Evolutionary conservation across 345 rosid genomes (phyloP), one percentile per base, ranked within the genome.

Genomic region (Aquilaria malaccensis): DNA sequence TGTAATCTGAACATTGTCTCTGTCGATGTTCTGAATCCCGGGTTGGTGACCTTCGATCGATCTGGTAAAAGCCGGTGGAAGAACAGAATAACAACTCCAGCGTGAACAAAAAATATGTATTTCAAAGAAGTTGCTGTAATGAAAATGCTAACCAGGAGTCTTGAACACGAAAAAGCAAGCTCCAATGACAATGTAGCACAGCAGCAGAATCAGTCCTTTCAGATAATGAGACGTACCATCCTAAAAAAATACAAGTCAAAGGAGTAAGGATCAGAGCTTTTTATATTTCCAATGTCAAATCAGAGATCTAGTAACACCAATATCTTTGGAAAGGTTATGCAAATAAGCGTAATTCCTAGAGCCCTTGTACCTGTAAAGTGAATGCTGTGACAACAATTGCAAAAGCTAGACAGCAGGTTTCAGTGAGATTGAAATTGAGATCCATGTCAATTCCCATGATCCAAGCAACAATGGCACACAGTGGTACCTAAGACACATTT

Each of bases 211-310:
- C 60, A 89, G 57, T 50, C 98, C 97, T 72, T 92, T 92, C 81
- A 92, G 53, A 84, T 93, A 89, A 69, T 93, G 94, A 58, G 98
- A 89, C 52, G 85, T 89, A 7, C 97, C 97, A 75, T 89, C 98
- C 97, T 93, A 33, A 67, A 51, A 55, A 63, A 56, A 4, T 15
- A 15, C 30, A 55, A 15, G 43, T 37, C 43, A 33, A 52, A 60
- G 0, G 22, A 0, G 7, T 37, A 37, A 37, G 43, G 43, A 37
- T 37, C 7, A 22, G 43, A 37, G 43, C 43, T 9, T 9, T 37
- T 37, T 37, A 37, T 30, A 9, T 33, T 32, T 49, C 30, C 50
- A 58, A 33, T 31, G 45, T 15, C 5, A n/a, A 50, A 22, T 22
- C 0, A 22, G 22, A 0, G 22, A 22, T 22, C 22, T 22, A 22